phyloP scores from a whole-genome alignment of 352 stramenopile genomes.

The Phytophthora quininea region DNA sequence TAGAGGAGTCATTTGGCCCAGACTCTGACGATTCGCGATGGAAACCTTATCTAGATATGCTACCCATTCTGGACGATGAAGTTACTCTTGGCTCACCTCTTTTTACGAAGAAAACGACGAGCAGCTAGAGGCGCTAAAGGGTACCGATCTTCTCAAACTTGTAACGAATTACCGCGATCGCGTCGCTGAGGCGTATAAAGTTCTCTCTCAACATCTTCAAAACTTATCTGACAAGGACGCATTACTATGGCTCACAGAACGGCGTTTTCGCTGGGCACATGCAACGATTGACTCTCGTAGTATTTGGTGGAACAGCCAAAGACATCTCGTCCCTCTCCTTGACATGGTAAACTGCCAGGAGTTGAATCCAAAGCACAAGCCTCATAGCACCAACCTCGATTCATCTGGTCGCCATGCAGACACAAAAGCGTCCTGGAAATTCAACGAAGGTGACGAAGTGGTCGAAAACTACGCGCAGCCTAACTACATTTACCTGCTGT shows the following conservation, averaged over 20 bases:
- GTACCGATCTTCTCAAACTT: slow-evolving; percentile 44
- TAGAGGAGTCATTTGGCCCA: slow-evolving; percentile 84
- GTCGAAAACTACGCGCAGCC: slow-evolving; percentile 95
- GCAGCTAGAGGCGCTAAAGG: slow-evolving; percentile 61
- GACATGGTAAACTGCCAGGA: slow-evolving; percentile 94
- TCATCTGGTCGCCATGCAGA: slow-evolving; percentile 48
- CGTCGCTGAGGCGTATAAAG: slow-evolving; percentile 17
- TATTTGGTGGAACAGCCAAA: slow-evolving; percentile 93
- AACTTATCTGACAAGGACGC: slow-evolving; percentile 1
- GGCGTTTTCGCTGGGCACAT: slow-evolving; percentile 81
- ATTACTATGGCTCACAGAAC: slow-evolving; percentile 55
- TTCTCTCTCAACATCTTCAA: slow-evolving; percentile 13
- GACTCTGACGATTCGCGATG: slow-evolving; percentile 48
- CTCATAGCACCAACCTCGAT: slow-evolving; percentile 58
- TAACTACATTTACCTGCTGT: slow-evolving; percentile 94
- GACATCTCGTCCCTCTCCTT: slow-evolving; percentile 93
- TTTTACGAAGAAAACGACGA: slow-evolving; percentile 45
- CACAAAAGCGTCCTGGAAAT: slow-evolving; percentile 75
- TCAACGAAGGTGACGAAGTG: slow-evolving; percentile 71
- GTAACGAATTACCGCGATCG: slow-evolving; percentile 47
- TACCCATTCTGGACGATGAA: slow-evolving; percentile 50
- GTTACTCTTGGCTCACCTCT: slow-evolving; percentile 41
- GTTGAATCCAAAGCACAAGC: slow-evolving; percentile 41
- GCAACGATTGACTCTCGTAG: slow-evolving; percentile 90
- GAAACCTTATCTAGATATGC: slow-evolving; percentile 88